Base-by-base conservation (phyloP, 2,329 filamentous ascomycete genomes). In the Pseudogymnoascus sp. region DNA sequence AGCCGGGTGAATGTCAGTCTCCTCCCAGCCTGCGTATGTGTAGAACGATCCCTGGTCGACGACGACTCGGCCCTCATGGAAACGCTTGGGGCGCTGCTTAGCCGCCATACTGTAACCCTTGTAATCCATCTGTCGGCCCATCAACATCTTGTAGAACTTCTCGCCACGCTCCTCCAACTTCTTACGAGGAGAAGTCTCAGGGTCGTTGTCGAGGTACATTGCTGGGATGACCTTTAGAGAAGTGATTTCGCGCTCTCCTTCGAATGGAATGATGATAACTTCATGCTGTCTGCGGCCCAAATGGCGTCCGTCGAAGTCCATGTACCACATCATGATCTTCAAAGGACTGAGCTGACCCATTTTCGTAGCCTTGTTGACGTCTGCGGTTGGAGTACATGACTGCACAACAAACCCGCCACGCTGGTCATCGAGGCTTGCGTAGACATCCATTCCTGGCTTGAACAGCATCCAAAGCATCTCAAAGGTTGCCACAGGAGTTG, bases 291-390 rank as follows among this genome's bases (percentile, higher is more conserved):
- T 61, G 25, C 69, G 67, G 39, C 66, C 65, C 41, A 70, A 68
- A 8, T 66, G 61, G 8, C 63, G 61, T 7, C 69, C 70, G 59
- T 71, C 64, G n/a, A 67, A 70, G 63, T 72, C 70, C 35, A 72
- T 66, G 58, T 68, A 67, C 65, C 70, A 72, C 61, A 68, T 65
- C 25, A 64, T 20, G 16, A 67, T 63, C 54, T 65, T 64, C 54
- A 70, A 64, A 20, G 65, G 57, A 18, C 63, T 61, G 36, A 64
- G 60, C 30, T 67, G 63, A 9, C 63, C 63, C 36, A 50, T 61
- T 38, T 60, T 65, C 6, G 18, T 16, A 16, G 58, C 59, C 8
- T 63, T 61, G 4, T 25, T 61, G 7, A 57, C 25, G 14, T 60
- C 47, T 18, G 47, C 28, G 12, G 47, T 33, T 20, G 41, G 36